Evolutionary conservation across 192 early-diverging fungal genomes (phyloP), one percentile per base, ranked within the genome.

Genomic region (Coemansia sp.): DNA sequence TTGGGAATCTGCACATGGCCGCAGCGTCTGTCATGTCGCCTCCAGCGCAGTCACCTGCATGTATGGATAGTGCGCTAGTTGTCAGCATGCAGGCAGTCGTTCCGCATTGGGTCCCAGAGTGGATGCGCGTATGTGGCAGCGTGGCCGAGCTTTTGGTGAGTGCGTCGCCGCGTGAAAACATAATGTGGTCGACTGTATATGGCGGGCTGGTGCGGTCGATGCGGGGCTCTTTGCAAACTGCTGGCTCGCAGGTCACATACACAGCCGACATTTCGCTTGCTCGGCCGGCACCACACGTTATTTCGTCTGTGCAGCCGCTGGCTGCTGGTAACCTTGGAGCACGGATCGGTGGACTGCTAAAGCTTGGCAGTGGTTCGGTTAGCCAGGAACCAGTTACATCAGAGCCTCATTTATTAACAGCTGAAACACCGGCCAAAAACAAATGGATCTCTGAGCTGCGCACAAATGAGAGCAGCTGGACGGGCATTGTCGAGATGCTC

Each of bases 271-370:
- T 54, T 35, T 8, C 51, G 49, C 50, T 39, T 10, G 7, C 9
- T 21, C 12, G 39, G 12, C 5, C 11, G 9, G 12, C n/a, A 51
- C 8, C 4, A 2, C 17, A 16, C 49, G 16, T 19, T 14, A 23
- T n/a, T 49, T 4, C 48, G 12, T 7, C 19, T 6, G 48, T 19
- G 19, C 48, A 49, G 48, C 17, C n/a, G 19, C 16, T 19, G 21
- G 48, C 19, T 21, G 56, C 41, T 2, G 19, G 27, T 10, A 72
- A 72, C 29, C 52, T 79, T 35, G 77, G 77, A 31, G 77, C 77
- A 2, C 56, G 77, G 17, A 67, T 80, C 10, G 77, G 77, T 61
- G 68, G 71, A 11, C 71, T 80, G 29, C 31, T 80, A 29, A 64
- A 56, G 68, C 57, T 73, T 5, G 67, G 71, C 31, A 8, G 31